phyloP scores from a whole-genome alignment of 2,329 filamentous ascomycete species.

The Colletotrichum sp. region DNA sequence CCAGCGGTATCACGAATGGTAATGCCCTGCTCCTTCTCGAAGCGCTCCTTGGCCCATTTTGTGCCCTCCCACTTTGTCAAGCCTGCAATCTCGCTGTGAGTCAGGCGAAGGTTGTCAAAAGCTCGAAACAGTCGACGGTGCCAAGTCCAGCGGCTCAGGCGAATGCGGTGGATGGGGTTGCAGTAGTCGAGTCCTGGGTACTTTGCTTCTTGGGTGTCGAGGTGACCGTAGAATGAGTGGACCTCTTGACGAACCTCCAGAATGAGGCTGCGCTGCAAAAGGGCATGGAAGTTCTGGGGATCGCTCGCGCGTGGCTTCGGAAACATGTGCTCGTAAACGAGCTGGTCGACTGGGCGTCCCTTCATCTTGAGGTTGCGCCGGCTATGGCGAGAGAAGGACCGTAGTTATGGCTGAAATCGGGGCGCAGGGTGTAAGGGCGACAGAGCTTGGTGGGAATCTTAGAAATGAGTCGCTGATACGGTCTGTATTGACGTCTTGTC shows the following conservation, averaged over 20 bases:
- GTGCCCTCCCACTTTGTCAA: slow-evolving; percentile 86
- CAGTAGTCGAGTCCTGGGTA: slow-evolving; percentile 84
- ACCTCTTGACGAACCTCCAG: slow-evolving; percentile 82
- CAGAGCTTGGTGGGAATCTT: not conserved
- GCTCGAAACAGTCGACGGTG: slow-evolving; percentile 78
- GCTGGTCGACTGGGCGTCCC: slow-evolving; percentile 71
- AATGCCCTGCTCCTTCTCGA: slow-evolving; percentile 76
- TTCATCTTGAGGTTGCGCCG: slow-evolving; percentile 59
- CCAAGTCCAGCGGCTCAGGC: slow-evolving; percentile 79
- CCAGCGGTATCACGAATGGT: slow-evolving; percentile 74
- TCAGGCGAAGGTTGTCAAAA: slow-evolving; percentile 74
- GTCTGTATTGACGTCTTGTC: not conserved
- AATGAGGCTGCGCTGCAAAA: slow-evolving; percentile 75
- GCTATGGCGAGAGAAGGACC: not conserved
- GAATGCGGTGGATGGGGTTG: slow-evolving; percentile 74
- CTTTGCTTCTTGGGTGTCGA: slow-evolving; percentile 80
- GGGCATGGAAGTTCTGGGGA: slow-evolving; percentile 72
- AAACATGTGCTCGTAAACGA: slow-evolving; percentile 78
- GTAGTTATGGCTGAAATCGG: not conserved
- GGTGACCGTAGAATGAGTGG: slow-evolving; percentile 78
- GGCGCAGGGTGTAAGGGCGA: not conserved
- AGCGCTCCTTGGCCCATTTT: slow-evolving; percentile 82
- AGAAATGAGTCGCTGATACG: not conserved
- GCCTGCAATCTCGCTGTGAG: slow-evolving; percentile 70
- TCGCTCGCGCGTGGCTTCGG: slow-evolving; percentile 71